Evolutionary conservation across 1,284 basidiomycete species (phyloP), one percentile per base, ranked within the genome.

Genomic region (Melampsora americana): DNA sequence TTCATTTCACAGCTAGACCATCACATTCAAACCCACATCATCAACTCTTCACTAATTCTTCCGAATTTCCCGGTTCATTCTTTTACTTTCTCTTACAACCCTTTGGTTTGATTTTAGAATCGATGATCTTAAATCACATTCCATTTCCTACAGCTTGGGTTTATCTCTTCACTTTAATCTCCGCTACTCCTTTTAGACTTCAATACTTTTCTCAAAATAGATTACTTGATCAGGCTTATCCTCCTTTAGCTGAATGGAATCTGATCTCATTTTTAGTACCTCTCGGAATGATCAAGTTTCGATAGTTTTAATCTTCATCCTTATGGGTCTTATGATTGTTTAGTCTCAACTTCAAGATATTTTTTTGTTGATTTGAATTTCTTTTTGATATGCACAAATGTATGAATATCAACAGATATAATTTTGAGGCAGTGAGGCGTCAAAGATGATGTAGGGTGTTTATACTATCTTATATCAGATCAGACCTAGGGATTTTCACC

Each of bases 71-170:
- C 0, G 71, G 71, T 11, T 56, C 71, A 30, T 42, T 66, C 18
- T 42, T 73, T 1, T 73, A 66, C 26, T 73, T 73, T 50, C 26
- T 66, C 16, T n/a, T 65, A 9, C 71, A 73, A 30, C 71, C 71
- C 1, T 12, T 73, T 14, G 71, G 71, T 20, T 60, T 73, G 9
- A 1, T 73, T 2, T 0, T 73, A 6, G 71, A 73, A 50, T 62
- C 71, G 11, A 53, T 39, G 44, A 23, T 73, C 11, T 12, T 73
- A 7, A 39, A 39, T 1, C 66, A 56, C 64, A 59, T 73, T 9
- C 71, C 71, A 6, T 35, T 44, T 7, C 61, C 46, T 18, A 14
- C 28, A 12, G 20, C 66, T 18, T 73, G 71, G 71, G 20, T 23
- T 18, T 59, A 53, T 32, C 7, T 42, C 14, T 73, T 73, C 64